A percentile compares a stretch with the other conserved stretches of the same genome.
These are phyloP conservation scores for Lyophyllum atratum DNA, from an alignment of 768 basidiomycete genomes.

Conservation along the genomic window DNA sequence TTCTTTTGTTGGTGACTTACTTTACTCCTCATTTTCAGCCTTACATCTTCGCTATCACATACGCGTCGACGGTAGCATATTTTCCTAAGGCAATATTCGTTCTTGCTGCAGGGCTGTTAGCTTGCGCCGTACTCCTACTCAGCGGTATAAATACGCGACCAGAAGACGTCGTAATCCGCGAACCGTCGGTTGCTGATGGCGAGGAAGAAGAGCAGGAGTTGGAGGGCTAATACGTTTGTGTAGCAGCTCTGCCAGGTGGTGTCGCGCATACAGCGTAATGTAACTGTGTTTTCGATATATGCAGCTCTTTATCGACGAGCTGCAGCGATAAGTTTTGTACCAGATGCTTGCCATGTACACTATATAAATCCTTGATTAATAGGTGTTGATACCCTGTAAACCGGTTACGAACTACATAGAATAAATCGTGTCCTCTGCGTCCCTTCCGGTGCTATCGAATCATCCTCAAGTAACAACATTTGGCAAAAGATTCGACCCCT, in stretches of 20 bases:
- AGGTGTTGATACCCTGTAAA: no score
- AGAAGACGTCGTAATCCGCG: slow-evolving; percentile 14
- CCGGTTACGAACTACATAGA: no score
- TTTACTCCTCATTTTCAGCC: slow-evolving; percentile 44
- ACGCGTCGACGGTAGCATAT: slow-evolving; percentile 59
- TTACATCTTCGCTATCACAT: slow-evolving; percentile 66
- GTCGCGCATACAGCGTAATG: background rate
- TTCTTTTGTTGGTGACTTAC: background rate
- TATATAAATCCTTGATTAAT: background rate
- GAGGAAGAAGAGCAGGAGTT: slow-evolving; percentile 4
- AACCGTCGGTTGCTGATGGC: slow-evolving; percentile 1
- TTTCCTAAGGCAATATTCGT: slow-evolving; percentile 73
- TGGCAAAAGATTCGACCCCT: no score
- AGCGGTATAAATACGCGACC: slow-evolving; percentile 31
- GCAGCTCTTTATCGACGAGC: background rate
- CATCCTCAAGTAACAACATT: no score
- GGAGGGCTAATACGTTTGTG: background rate
- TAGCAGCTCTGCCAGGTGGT: background rate
- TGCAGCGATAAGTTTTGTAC: background rate
- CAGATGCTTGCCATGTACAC: background rate
- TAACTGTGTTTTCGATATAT: background rate
- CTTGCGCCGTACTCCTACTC: slow-evolving; percentile 49
- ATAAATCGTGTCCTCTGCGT: no score
- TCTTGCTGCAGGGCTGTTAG: slow-evolving; percentile 56
- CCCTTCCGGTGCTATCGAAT: no score